Base-by-base conservation (phyloP, 768 basidiomycete genomes). In the Rhizopogon vulgaris region DNA sequence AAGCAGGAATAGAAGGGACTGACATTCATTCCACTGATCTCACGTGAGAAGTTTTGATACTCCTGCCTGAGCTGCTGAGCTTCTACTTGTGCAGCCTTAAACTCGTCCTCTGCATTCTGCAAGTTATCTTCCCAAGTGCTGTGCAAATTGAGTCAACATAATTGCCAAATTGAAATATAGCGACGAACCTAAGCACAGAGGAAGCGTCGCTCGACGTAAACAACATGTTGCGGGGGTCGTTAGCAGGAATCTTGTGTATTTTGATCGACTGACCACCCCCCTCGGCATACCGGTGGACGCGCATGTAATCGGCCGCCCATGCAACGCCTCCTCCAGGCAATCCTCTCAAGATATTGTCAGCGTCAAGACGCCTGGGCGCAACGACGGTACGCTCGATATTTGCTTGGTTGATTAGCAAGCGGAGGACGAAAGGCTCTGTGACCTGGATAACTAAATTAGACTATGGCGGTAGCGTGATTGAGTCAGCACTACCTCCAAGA, bases 371-470 rank as follows among this genome's bases (percentile, higher is more conserved):
- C 8, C 71, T 79, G 2, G 59, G 62, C 0, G 87, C 82, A 18
- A 98, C 75, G 8, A 92, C 67, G 3, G 75, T 78, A 14, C 77
- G 73, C 66, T 99, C 96, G 46, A 96, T 89, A 41, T 65, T 70
- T 18, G 71, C 69, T 47, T 76, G 73, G 65, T 93, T 92, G 68
- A 98, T 85, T 41, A 99, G 65, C 32, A 94, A 75, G 47, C 93
- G 89, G 27, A 83, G 71, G 2, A 94, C 87, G 53, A 82, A 83
- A 34, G 78, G 77, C 57, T 95, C 75, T 12, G 79, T 75, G 55
- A 95, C 75, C 93, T 97, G 58, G 22, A n/a, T 32, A 22, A 17
- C 17, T 11, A 32, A 24, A 5, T 40, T 41, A 54, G 12, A 55
- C 14, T 11, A 15, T 6, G 7, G 27, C 38, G 51, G 15, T n/a